Evolutionary conservation across 2,329 filamentous ascomycete species (phyloP), one percentile per base, ranked within the genome.

Genomic region (Colletotrichum graminicola): DNA sequence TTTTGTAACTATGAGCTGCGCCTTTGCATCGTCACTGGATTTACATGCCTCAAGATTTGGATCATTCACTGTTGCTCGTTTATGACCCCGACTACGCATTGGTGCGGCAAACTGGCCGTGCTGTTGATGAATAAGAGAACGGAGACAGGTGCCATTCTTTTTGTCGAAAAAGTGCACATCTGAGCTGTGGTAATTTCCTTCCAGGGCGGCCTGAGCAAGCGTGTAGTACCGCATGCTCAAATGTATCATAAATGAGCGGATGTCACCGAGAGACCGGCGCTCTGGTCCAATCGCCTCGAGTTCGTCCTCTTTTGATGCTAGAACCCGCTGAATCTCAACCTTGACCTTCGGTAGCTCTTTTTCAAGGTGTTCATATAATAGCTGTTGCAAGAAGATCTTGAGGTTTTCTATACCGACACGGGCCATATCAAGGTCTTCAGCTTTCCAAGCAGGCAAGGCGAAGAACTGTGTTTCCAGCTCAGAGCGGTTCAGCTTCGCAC

Each of bases 121-220:
- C 1, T 84, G 76, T 45, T 86, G 84, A 64, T 90, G 88, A 1
- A 90, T 79, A 0, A 86, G 80, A 0, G 89, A 88, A 0, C 89
- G 83, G 5, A 92, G 79, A 0, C 88, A 83, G 47, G 81, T 84
- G 0, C 76, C 57, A 41, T 84, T 83, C 1, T 80, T 82, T 0
- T 72, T 75, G 3, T 78, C 81, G 69, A 91, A 91, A 77, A 90
- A 91, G 2, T 62, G 26, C 0, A 74, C 21, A 69, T 86, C 77
- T 2, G 79, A 82, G 12, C 51, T 45, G 52, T 68, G 64, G 70
- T 90, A 91, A 0, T 79, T 80, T 0, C 89, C 89, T n/a, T 87
- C 81, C 0, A 86, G 76, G 0, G 86, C 84, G 3, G 81, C 80
- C 62, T 81, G 83, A 7, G 86, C 73, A 4, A 89, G 78, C 2